phyloP scores from a whole-genome alignment of 2,329 filamentous ascomycete genomes.

The Tolypocladium ophioglossoides region DNA sequence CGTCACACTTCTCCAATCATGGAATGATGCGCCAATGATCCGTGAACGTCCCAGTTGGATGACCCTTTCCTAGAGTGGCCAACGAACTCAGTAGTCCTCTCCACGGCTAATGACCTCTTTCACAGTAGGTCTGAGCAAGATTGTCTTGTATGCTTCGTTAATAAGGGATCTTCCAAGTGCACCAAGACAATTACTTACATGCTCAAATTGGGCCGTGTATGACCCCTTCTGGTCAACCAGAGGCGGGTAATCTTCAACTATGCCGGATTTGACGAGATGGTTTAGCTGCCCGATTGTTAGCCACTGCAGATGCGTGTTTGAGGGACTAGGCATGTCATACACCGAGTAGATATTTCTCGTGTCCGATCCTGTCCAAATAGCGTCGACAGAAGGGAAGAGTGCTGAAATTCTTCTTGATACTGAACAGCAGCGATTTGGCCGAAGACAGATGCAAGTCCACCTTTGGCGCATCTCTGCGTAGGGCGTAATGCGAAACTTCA shows the following conservation, averaged over 20 bases:
- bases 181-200: conserved; percentile 50
- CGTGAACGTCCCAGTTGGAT: too few relatives aligned
- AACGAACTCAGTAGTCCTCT: conserved; percentile 58
- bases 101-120: conserved; percentile 84
- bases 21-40: too few relatives aligned
- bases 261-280: conserved; percentile 68
- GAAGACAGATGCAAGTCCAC: conserved; percentile 67
- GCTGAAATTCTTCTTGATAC: conserved; percentile 94
- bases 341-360: conserved; percentile 87
- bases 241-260: conserved; percentile 85
- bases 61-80: too few relatives aligned
- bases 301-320: background rate
- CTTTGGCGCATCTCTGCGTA: conserved; percentile 60
- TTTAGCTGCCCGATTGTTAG: conserved; percentile 49
- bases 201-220: conserved; percentile 89
- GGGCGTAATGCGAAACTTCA: conserved; percentile 87
- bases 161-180: too few relatives aligned
- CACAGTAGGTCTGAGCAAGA: conserved; percentile 64
- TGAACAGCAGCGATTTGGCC: conserved; percentile 73
- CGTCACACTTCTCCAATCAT: too few relatives aligned
- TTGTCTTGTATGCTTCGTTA: too few relatives aligned
- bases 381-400: conserved; percentile 83
- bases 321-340: conserved; percentile 36
- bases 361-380: conserved; percentile 84
- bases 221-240: conserved; percentile 87